These are phyloP conservation scores for Fusarium tupiense DNA, from an alignment of 2,329 filamentous ascomycete species.

Conservation along the genomic window DNA sequence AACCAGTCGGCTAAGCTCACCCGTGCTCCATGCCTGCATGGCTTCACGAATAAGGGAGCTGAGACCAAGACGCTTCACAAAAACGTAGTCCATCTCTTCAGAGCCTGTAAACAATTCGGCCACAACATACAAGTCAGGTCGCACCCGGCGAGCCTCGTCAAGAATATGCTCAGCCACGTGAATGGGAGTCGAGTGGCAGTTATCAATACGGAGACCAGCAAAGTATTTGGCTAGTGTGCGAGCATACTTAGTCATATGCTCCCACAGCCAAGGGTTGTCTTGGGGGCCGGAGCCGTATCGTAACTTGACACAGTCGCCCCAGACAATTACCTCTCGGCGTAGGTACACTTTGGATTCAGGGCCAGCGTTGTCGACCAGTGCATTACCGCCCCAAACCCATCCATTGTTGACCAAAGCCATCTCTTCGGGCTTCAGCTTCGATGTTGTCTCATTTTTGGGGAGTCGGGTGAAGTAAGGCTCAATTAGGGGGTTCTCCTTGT, in stretches of 20 bases:
- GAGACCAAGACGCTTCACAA: constrained; percentile 91
- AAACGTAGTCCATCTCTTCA: constrained; percentile 95
- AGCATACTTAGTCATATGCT: constrained; percentile 94
- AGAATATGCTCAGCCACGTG: constrained; percentile 95
- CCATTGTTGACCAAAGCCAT: constrained; percentile 93
- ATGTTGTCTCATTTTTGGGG: constrained; percentile 79
- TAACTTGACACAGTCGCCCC: constrained; percentile 98
- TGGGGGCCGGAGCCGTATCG: constrained; percentile 83
- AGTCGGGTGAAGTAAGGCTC: constrained; percentile 96
- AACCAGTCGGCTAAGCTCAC: constrained; percentile 89
- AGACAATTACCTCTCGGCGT: constrained; percentile 95
- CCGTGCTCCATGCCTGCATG: constrained; percentile 98
- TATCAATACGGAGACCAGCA: constrained; percentile 94
- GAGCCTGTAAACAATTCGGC: constrained; percentile 96
- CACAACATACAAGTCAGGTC: constrained; percentile 89
- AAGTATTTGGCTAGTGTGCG: constrained; percentile 94
- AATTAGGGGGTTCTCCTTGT: constrained; percentile 80
- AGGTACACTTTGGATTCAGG: constrained; percentile 91
- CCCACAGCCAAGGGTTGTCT: constrained; percentile 94
- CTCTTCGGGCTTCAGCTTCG: constrained; percentile 78
- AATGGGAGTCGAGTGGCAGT: constrained; percentile 95
- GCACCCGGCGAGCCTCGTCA: constrained; percentile 88
- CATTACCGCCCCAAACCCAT: constrained; percentile 98
- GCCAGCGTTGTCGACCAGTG: constrained; percentile 91
- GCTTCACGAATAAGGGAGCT: constrained; percentile 94